phyloP scores from a whole-genome alignment of 108 stramenopile genomes.

The Nannochloropsis granulata region DNA sequence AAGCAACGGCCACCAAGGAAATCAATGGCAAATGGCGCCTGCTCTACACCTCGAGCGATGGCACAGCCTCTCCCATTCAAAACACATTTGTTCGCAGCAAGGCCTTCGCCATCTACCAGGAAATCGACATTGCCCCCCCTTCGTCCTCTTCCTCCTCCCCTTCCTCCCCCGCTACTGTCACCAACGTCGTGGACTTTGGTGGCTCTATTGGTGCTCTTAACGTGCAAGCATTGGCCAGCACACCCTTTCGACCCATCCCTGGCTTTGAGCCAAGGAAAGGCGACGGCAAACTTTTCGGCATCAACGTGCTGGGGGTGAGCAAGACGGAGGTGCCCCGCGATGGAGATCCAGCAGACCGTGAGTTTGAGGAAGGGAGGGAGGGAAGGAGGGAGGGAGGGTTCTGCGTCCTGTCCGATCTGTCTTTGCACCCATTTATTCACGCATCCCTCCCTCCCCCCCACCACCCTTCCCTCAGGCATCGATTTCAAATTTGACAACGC shows the following conservation, averaged over 20 bases:
- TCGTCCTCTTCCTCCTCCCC: neutral
- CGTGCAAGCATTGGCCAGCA: constrained; percentile 32
- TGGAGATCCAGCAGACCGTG: neutral
- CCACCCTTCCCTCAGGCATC: constrained; percentile 7
- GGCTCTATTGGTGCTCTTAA: constrained; percentile 4
- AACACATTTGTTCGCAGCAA: constrained; percentile 17
- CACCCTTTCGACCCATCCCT: constrained; percentile 4
- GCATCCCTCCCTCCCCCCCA: neutral
- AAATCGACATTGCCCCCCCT: constrained; percentile 15
- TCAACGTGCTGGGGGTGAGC: neutral
- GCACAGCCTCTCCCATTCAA: constrained; percentile 29
- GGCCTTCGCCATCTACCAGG: constrained; percentile 23
- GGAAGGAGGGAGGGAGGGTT: neutral
- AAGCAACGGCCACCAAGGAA: neutral
- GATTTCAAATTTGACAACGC: constrained; percentile 35
- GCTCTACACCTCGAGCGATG: constrained; percentile 23
- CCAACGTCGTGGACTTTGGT: constrained; percentile 32
- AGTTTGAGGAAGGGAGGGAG: neutral
- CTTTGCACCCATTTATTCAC: neutral
- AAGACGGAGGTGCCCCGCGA: neutral
- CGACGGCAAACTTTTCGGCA: neutral
- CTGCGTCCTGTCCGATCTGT: neutral
- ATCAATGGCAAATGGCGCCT: constrained; percentile 25
- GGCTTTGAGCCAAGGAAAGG: constrained; percentile 24
- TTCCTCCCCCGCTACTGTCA: constrained; percentile 4